Percentiles rank a stretch among this genome's conserved stretches.
Evolutionary conservation across 208 protist species (phyloP).

Genomic region (Trichomonas gallinae): DNA sequence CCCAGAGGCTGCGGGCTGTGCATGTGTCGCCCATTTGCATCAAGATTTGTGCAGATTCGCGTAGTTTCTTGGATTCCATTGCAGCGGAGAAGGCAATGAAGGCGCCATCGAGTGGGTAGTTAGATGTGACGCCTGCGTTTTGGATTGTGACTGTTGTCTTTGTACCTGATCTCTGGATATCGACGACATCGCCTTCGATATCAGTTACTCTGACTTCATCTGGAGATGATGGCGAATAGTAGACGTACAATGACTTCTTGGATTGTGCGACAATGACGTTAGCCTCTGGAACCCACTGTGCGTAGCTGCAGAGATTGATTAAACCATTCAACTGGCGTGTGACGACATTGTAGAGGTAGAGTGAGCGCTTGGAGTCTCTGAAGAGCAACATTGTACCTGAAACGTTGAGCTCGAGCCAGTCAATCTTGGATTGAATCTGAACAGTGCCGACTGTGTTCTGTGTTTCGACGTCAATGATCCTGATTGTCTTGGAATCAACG

Average conservation of each 20-base stretch:
- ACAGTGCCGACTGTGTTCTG: background rate
- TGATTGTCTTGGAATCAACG: background rate
- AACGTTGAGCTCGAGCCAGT: background rate
- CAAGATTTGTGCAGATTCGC: background rate
- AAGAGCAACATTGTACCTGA: conserved; percentile 1
- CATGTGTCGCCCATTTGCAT: background rate
- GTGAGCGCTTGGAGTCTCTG: background rate
- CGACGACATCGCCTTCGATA: background rate
- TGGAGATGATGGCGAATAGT: background rate
- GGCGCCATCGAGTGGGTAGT: background rate
- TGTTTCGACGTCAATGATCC: background rate
- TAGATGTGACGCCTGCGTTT: background rate
- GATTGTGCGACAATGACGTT: background rate
- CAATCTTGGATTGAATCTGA: background rate
- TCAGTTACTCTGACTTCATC: background rate
- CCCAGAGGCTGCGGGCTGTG: background rate
- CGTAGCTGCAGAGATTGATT: background rate
- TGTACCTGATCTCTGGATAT: background rate
- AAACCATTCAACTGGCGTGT: background rate
- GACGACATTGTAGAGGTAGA: background rate
- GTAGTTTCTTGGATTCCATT: background rate
- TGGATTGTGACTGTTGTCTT: background rate
- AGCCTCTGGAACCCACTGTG: conserved; percentile 9
- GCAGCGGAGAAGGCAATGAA: conserved; percentile 11
- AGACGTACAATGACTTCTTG: background rate